Conservation (phyloP, 768 basidiomycete genomes). For the Clavulina sp. region DNA sequence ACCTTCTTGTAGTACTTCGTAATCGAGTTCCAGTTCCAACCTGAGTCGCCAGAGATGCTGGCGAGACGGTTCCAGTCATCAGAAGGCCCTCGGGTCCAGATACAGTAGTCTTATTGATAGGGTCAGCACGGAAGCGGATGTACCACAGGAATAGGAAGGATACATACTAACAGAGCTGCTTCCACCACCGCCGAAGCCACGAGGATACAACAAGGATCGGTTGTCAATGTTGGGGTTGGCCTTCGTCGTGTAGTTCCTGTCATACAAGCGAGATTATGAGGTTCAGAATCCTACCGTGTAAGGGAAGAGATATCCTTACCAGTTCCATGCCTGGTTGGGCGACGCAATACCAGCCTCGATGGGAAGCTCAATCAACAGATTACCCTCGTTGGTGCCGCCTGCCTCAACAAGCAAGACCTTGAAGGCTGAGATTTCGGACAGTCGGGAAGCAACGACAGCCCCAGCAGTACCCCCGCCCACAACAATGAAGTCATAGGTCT, state of each 20-base stretch:
- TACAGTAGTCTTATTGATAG: no score
- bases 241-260: neutral
- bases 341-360: neutral
- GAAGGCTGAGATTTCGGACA: slow-evolving; percentile 19
- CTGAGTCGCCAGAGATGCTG: neutral
- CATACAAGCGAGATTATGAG: neutral
- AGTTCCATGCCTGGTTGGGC: neutral
- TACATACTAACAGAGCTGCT: neutral
- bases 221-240: neutral
- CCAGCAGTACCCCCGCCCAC: slow-evolving; percentile 27
- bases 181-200: neutral
- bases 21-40: neutral
- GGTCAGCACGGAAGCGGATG: no score
- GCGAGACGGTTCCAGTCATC: neutral
- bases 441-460: slow-evolving; percentile 20
- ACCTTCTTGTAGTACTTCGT: neutral
- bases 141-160: no score
- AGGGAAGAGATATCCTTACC: neutral
- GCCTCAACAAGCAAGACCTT: slow-evolving; percentile 19
- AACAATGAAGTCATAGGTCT: slow-evolving; percentile 19
- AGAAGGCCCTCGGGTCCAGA: neutral
- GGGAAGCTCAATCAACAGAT: neutral
- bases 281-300: neutral
- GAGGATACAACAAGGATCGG: neutral
- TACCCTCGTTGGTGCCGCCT: slow-evolving; percentile 10